Evolutionary conservation across 352 stramenopile genomes (phyloP), one percentile per base, ranked within the genome.

Genomic region (Phytophthora constricta): DNA sequence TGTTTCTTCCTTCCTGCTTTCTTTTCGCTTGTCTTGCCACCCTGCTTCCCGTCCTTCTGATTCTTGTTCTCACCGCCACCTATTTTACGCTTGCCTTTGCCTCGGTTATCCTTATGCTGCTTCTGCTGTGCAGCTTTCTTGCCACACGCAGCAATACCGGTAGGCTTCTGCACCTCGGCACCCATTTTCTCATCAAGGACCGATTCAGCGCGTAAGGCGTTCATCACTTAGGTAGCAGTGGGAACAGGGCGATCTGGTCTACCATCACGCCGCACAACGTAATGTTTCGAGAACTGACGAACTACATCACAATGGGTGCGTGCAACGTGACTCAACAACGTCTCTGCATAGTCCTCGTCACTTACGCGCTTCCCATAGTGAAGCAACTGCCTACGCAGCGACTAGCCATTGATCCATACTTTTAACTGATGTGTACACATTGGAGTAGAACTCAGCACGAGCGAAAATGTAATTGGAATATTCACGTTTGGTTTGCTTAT

Each of bases 401-500:
- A 14, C n/a, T 64, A 66, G 16, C 58, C 37, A 66, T 4, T 19
- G 26, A 14, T 59, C 43, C 26, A 66, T 59, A 4, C 20, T 53
- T 31, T 63, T 63, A 8, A 48, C 34, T 2, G 20, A 46, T 9
- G 52, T 53, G 27, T 47, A 62, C 1, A 52, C 23, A 19, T 60
- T 55, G 4, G 31, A 60, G 31, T 67, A 67, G 17, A 61, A 67
- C 22, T 67, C 42, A 22, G 31, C 17, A 28, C 43, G 33, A 16
- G n/a, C 23, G 9, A 65, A 65, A 8, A 65, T 59, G 23, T 57
- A 62, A 39, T 68, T 62, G 2, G 31, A 61, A 27, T 68, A 68
- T 28, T 62, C 60, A 3, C 23, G 31, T 31, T 68, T 62, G 2
- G 60, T 68, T 22, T 68, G 59, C 17, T 53, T 56, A 49, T 49